These are phyloP conservation scores for Cadophora luteo-olivacea DNA, from an alignment of 2,329 filamentous ascomycete species.

Conservation along the genomic window DNA sequence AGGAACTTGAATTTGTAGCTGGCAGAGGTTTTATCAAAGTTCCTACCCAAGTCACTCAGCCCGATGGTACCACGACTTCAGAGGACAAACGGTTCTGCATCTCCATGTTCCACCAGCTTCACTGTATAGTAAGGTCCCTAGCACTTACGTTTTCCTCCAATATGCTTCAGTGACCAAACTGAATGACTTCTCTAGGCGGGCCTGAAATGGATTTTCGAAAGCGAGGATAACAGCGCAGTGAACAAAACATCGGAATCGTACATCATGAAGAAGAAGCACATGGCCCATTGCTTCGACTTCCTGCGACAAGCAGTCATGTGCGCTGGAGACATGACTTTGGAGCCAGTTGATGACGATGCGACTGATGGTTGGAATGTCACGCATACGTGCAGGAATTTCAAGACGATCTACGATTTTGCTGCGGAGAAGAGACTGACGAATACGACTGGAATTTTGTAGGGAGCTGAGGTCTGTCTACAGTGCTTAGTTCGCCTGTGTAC, in stretches of 20 bases:
- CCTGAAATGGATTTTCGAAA: neutral
- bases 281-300: neutral
- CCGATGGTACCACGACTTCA: neutral
- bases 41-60: neutral
- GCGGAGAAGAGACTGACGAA: neutral
- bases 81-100: neutral
- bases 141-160: neutral
- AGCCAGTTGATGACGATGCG: neutral
- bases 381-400: neutral
- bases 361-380: neutral
- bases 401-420: constrained; percentile 3
- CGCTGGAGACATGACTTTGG: neutral
- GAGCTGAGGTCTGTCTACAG: neutral
- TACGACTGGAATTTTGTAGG: neutral
- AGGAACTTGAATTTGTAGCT: neutral
- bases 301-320: neutral
- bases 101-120: neutral
- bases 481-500: neutral
- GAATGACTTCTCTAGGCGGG: neutral
- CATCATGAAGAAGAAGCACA: neutral
- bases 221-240: neutral
- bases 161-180: neutral
- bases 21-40: neutral
- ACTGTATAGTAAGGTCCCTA: neutral
- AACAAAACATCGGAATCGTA: neutral